phyloP scores from a whole-genome alignment of 768 basidiomycete genomes.

The Auricularia cornea region DNA sequence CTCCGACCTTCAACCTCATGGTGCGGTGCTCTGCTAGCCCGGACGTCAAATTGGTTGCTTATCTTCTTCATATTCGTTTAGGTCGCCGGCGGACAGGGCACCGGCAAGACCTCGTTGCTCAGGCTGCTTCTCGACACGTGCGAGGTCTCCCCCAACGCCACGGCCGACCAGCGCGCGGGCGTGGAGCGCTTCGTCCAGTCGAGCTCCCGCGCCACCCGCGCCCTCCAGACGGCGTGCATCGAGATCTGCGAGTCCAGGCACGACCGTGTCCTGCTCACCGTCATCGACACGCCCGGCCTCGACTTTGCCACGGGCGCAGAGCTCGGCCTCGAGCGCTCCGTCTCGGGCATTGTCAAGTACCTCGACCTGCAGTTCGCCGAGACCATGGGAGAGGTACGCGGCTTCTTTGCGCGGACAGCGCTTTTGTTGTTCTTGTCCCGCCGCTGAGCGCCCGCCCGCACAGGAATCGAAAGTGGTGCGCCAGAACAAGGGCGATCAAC shows the following conservation, averaged over 20 bases:
- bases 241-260: constrained; percentile 68
- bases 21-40: constrained; percentile 30
- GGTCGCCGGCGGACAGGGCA: constrained; percentile 75
- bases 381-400: constrained; percentile 73
- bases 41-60: not conserved
- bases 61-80: constrained; percentile 18
- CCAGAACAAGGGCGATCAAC: constrained; percentile 81
- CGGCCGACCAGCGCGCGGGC: constrained; percentile 58
- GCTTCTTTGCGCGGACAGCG: not conserved
- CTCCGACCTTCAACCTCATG: constrained; percentile 84
- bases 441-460: constrained; percentile 1
- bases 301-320: constrained; percentile 69
- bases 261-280: constrained; percentile 68
- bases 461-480: constrained; percentile 86
- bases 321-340: constrained; percentile 71
- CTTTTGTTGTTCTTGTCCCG: not conserved
- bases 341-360: constrained; percentile 65
- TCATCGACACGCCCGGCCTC: constrained; percentile 80
- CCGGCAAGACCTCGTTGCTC: constrained; percentile 78
- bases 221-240: constrained; percentile 59
- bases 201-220: constrained; percentile 45
- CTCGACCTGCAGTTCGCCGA: constrained; percentile 76
- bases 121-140: constrained; percentile 78
- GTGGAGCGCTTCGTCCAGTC: constrained; percentile 56
- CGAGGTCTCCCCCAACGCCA: constrained; percentile 70